Base-by-base conservation (phyloP, 2,329 filamentous ascomycete species). In the Lasiodiplodia sp. region DNA sequence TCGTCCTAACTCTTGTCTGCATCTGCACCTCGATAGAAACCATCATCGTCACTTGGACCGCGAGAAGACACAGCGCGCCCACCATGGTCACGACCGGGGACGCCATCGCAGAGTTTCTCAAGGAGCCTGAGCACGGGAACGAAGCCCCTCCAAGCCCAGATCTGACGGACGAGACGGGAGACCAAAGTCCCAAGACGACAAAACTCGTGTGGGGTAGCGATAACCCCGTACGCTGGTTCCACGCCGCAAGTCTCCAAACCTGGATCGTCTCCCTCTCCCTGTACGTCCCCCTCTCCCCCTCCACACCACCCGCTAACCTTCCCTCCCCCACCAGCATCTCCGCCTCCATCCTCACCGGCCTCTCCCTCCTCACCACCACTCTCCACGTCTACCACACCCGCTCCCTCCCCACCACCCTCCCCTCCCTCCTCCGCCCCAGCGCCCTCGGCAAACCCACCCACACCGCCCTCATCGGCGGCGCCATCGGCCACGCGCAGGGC, bases 91-190 rank as follows among this genome's bases (percentile, higher is more conserved):
- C 73, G 4, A 71, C 73, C 10, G 75, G 72, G 7, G 77, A 75
- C 68, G 76, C 73, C 1, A 70, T 76, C n/a, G 52, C 69, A 12
- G 74, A 72, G 8, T 78, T 74, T 55, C 66, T 76, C 5, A 65
- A 69, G 10, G 11, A 66, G n/a, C 69, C 72, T 6, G 75, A 76
- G 58, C 56, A 44, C 25, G 67, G 67, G 3, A 76, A 74, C 0
- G n/a, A 21, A 11, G 40, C 23, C 31, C 18, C 12, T 11, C 23
- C 18, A 16, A 10, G 18, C 6, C 10, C 18, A n/a, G 18, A 21
- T 1, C 18, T 16, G n/a, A 47, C 18, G 7, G 5, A 47, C 14
- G 2, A 62, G 28, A 16, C 4, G 12, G 18, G 38, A 25, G 23
- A n/a, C 16, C 38, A 34, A 6, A 25, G 1, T 14, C 4, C 25